Conservation (phyloP, 805 yeast species). For the Saccharomycopsis sp. region DNA sequence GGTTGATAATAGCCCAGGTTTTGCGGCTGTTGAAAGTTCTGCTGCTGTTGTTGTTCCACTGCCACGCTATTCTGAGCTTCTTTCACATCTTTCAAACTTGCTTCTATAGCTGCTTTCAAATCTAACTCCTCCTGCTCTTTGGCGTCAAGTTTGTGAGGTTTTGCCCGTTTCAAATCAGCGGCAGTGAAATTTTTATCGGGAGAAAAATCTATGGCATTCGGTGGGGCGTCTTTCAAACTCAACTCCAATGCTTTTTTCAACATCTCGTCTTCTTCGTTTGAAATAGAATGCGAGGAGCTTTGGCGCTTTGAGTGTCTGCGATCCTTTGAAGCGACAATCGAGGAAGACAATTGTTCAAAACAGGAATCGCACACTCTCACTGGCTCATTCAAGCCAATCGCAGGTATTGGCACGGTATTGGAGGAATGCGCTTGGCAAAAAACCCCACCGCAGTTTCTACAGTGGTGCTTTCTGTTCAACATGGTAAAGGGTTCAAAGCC, state of each 20-base stretch:
- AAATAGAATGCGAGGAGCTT: slow-evolving; percentile 21
- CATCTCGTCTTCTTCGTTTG: slow-evolving; percentile 62
- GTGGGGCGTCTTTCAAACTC: slow-evolving; percentile 52
- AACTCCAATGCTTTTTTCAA: slow-evolving; percentile 68
- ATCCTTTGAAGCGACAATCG: slow-evolving; percentile 7
- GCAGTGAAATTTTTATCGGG: slow-evolving; percentile 15
- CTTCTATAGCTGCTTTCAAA: slow-evolving; percentile 89
- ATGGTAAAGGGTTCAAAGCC: slow-evolving; percentile 75
- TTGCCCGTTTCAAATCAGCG: too few species aligned
- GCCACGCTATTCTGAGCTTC: slow-evolving; percentile 31
- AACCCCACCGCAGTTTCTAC: slow-evolving; percentile 95
- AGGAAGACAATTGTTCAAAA: slow-evolving; percentile 43
- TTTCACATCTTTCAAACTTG: slow-evolving; percentile 67
- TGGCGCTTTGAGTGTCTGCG: slow-evolving; percentile 22
- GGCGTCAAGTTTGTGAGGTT: slow-evolving; percentile 1
- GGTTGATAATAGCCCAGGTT: background rate
- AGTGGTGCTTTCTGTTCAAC: slow-evolving; percentile 88
- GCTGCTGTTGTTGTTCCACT: slow-evolving; percentile 18
- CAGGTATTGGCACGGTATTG: slow-evolving; percentile 60
- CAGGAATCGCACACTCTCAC: slow-evolving; percentile 95
- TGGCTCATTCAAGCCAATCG: slow-evolving; percentile 76
- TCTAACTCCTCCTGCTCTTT: slow-evolving; percentile 32
- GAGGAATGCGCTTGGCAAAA: slow-evolving; percentile 82
- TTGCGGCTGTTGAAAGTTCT: slow-evolving; percentile 15
- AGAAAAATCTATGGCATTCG: slow-evolving; percentile 15